Evolutionary conservation across 176 grass and related monocot genomes (phyloP), one percentile per base, ranked within the genome.

Genomic region (Ensete ventricosum): DNA sequence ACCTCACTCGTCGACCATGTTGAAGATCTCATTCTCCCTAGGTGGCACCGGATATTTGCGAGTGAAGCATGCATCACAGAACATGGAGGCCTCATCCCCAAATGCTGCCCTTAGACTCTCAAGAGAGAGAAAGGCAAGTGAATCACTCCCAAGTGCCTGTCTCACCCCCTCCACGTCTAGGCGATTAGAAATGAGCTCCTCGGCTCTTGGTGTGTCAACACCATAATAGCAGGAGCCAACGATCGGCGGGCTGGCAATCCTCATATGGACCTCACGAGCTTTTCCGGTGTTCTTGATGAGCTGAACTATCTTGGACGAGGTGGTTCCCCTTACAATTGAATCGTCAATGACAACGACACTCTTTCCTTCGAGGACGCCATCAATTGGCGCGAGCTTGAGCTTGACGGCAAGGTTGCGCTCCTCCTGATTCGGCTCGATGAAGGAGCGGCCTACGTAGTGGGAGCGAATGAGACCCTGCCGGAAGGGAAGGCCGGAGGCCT

Each of bases 281-380:
- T 54, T 54, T 24, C 95, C 95, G 22, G 86, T 88, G 75, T 85
- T 84, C 29, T 91, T 86, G 80, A 99, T 83, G 52, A 99, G 78
- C 49, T 80, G 86, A 54, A 99, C 90, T 12, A 99, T 99, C 88
- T 94, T 94, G 64, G 90, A 89, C 2, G 95, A 99, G n/a, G 95
- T 99, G 64, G 95, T 99, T 64, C 95, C 95, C 2, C 95, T 86
- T 19, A 99, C 90, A 24, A 99, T 84, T 0, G 95, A 99, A 68
- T 99, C 95, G 26, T 99, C 95, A 3, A 99, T 83, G 1, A 98
- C 95, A 3, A 98, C 90, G 54, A 98, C 95, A 71, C 90, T 91
- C 84, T 92, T 90, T 24, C 95, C 95, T 4, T 65, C 69, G 64
- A 98, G 85, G 71, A 98, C 82, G 10, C 95, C 90, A 16, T 76